These are phyloP conservation scores for Bipolaris zeicola DNA, from an alignment of 2,329 filamentous ascomycete species.

Conservation along the genomic window DNA sequence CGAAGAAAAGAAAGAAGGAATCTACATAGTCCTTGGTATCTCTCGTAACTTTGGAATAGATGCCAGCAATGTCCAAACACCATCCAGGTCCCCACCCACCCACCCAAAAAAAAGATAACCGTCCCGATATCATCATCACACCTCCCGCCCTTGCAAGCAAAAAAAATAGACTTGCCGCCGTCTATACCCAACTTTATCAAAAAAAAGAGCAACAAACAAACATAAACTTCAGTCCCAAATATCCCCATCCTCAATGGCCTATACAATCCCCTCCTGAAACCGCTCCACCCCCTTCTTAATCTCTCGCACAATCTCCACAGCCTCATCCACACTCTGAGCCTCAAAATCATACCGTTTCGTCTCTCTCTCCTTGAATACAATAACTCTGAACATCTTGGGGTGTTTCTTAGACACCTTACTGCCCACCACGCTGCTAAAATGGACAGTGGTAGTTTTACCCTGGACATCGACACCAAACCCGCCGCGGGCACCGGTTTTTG, in stretches of 20 bases:
- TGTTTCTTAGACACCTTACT: slow-evolving; percentile 82
- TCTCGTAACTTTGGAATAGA: too few species aligned
- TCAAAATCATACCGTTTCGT: slow-evolving; percentile 86
- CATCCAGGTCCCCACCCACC: too few species aligned
- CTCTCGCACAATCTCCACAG: slow-evolving; percentile 77
- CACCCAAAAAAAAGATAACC: too few species aligned
- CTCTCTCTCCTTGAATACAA: slow-evolving; percentile 77
- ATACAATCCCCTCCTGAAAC: slow-evolving; percentile 59
- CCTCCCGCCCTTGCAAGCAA: too few species aligned
- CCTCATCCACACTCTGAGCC: slow-evolving; percentile 72
- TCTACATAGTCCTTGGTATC: too few species aligned
- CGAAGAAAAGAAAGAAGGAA: too few species aligned
- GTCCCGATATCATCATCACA: too few species aligned
- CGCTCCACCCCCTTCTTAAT: slow-evolving; percentile 76
- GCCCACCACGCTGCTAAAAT: slow-evolving; percentile 80
- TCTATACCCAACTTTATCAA: too few species aligned
- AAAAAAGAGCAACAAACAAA: neutral
- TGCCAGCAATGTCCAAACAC: too few species aligned
- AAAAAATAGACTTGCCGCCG: too few species aligned
- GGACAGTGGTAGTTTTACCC: slow-evolving; percentile 77
- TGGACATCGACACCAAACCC: slow-evolving; percentile 45
- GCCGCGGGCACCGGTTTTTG: slow-evolving; percentile 56
- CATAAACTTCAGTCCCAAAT: neutral
- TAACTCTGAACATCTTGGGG: slow-evolving; percentile 78
- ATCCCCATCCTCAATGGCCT: neutral